Base-by-base conservation (phyloP, 805 yeast species). In the Pichia cabralensis region DNA sequence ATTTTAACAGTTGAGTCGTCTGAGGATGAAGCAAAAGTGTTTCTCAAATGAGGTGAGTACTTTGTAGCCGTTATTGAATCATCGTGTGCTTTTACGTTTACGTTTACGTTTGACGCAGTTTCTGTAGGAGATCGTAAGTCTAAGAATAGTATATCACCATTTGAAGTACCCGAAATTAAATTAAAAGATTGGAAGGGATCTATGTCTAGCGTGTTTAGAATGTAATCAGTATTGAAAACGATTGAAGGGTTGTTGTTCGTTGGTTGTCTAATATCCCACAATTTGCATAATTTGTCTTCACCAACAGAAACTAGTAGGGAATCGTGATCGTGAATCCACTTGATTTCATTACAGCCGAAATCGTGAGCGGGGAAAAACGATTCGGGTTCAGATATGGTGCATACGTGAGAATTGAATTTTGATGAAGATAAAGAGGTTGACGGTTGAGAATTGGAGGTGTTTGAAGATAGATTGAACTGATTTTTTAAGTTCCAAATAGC, bases 281-380 rank as follows among this genome's bases (percentile, higher is more conserved):
- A 29, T 30, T 64, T 64, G 22, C 74, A 52, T 4, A 42, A 40
- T 7, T 72, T 69, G 31, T 68, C 71, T 42, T 88, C 96, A 26
- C 85, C 82, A 2, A 75, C 88, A 2, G 72, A 53, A 1, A 72
- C 75, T 38, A 85, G 66, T 2, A 83, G 45, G 0, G 74, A 61
- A 40, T 71, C 74, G 48, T 83, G 86, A 23, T 58, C 55, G 3
- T 72, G 70, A 35, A 71, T 60, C 85, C 88, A 86, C 35, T 76
- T 68, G 1, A 81, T 63, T 45, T 79, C 88, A 52, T 86, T 88
- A 12, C 78, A 67, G 0, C 86, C 84, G 3, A 49, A 49, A 2
- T 49, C 50, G 38, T 68, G 73, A 8, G 57, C 53, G 2, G 48
- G 42, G 24, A 42, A 46, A 11, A 50, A 36, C 1, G 25, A 31